Conservation (phyloP, 331 rosid genomes). For the Arachis monticola region DNA sequence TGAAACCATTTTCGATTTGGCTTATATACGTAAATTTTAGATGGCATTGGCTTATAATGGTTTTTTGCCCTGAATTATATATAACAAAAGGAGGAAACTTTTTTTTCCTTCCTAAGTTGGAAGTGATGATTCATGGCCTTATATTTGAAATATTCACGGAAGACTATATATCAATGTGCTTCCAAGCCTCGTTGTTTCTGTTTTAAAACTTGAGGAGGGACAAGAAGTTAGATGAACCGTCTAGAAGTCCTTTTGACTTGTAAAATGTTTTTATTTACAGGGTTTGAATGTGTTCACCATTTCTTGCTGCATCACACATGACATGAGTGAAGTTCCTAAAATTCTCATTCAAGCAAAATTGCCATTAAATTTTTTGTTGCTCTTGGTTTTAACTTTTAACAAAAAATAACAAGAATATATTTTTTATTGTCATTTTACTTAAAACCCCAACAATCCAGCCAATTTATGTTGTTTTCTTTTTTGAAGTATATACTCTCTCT, state of each 20-base stretch:
- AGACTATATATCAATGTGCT: background rate
- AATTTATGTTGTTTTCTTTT: too few relatives aligned
- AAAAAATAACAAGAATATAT: too few relatives aligned
- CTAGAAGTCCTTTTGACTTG: constrained; percentile 16
- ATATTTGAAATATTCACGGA: background rate
- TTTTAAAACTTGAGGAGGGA: background rate
- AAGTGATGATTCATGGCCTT: background rate
- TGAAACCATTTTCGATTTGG: too few relatives aligned
- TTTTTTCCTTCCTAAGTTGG: background rate
- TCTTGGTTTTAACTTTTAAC: too few relatives aligned
- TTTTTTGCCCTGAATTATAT: background rate
- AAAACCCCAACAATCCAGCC: too few relatives aligned
- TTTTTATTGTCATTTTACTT: too few relatives aligned
- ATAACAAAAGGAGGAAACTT: constrained; percentile 52
- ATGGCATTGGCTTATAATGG: too few relatives aligned
- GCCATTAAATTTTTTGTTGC: too few relatives aligned
- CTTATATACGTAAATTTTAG: too few relatives aligned
- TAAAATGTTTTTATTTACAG: constrained; percentile 45
- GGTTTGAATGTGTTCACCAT: constrained; percentile 75
- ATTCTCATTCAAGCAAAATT: background rate
- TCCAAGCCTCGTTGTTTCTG: background rate
- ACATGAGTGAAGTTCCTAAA: constrained; percentile 60
- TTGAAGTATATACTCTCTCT: too few relatives aligned
- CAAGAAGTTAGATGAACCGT: background rate
- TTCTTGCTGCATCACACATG: constrained; percentile 55